phyloP scores from a whole-genome alignment of 495 filamentous ascomycete genomes.

The Penicillium soppii region DNA sequence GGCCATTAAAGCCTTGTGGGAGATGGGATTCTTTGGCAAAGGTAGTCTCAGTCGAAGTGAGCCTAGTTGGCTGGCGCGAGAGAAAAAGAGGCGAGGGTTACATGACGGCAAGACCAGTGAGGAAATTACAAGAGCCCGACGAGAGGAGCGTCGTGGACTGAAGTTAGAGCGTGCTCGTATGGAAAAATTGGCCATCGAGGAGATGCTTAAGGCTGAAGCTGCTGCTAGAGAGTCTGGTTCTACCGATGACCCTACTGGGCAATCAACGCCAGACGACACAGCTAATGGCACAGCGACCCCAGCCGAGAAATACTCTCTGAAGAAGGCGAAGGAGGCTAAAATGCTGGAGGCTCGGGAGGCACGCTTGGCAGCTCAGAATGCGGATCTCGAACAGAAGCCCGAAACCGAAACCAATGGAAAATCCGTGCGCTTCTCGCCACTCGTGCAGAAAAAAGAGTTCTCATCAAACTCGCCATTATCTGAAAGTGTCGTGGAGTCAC shows the following conservation, averaged over 20 bases:
- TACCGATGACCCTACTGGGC: conserved; percentile 5
- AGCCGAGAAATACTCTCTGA: conserved; percentile 41
- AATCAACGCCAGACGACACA: conserved; percentile 14
- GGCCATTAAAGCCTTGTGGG: conserved; percentile 81
- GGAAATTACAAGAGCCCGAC: conserved; percentile 70
- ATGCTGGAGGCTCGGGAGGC: conserved; percentile 24
- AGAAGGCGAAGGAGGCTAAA: conserved; percentile 41
- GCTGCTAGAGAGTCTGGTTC: conserved; percentile 33
- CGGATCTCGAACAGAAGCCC: conserved; percentile 1
- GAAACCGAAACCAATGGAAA: conserved; percentile 42
- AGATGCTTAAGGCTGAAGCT: conserved; percentile 63
- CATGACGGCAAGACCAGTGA: conserved; percentile 67
- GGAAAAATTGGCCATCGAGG: conserved; percentile 76
- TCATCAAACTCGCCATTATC: conserved; percentile 45
- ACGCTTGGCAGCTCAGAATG: conserved; percentile 16
- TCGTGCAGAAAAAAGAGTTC: conserved; percentile 57
- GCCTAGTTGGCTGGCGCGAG: conserved; percentile 84
- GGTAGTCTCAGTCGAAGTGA: conserved; percentile 90
- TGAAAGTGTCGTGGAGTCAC: conserved; percentile 23
- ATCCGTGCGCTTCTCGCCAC: conserved; percentile 63
- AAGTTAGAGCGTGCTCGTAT: conserved; percentile 88
- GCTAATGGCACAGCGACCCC: conserved; percentile 18
- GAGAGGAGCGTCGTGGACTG: conserved; percentile 75
- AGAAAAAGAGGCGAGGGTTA: conserved; percentile 68
- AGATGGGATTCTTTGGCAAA: conserved; percentile 95